These are phyloP conservation scores for Colletotrichum sp. DNA, from an alignment of 2,329 filamentous ascomycete genomes.

Conservation along the genomic window DNA sequence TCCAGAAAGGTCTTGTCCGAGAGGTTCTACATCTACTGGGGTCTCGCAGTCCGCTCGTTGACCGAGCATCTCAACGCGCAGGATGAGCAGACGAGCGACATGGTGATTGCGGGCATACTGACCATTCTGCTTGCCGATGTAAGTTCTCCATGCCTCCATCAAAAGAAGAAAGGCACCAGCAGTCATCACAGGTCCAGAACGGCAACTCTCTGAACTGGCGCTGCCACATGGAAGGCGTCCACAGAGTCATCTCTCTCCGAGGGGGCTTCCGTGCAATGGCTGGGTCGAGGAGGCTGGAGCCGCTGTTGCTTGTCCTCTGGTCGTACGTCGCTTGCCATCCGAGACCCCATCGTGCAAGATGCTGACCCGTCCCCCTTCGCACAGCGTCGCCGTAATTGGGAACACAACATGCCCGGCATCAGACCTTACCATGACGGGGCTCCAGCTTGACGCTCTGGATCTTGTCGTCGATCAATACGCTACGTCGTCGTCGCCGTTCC, in stretches of 20 bases:
- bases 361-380: slow-evolving; percentile 15
- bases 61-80: slow-evolving; percentile 27
- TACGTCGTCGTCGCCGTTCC: slow-evolving; percentile 25
- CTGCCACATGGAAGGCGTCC: slow-evolving; percentile 36
- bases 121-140: slow-evolving; percentile 37
- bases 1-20: slow-evolving; percentile 22
- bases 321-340: slow-evolving; percentile 26
- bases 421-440: slow-evolving; percentile 28
- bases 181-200: slow-evolving; percentile 34
- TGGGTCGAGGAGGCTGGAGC: slow-evolving; percentile 21
- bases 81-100: slow-evolving; percentile 26
- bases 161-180: background rate
- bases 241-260: slow-evolving; percentile 34
- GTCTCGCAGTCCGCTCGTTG: slow-evolving; percentile 33
- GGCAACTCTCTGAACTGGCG: slow-evolving; percentile 36
- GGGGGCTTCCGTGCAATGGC: slow-evolving; percentile 30
- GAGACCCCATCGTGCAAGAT: background rate
- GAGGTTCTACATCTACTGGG: slow-evolving; percentile 34
- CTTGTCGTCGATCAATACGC: slow-evolving; percentile 27
- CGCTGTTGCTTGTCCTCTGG: slow-evolving; percentile 30
- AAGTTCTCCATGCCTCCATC: slow-evolving; percentile 1
- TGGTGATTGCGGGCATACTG: slow-evolving; percentile 35
- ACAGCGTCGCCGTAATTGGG: slow-evolving; percentile 35
- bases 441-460: slow-evolving; percentile 30
- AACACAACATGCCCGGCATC: slow-evolving; percentile 41